Conservation (phyloP, 73 alveolate genomes). For the Breviolum minutum region DNA sequence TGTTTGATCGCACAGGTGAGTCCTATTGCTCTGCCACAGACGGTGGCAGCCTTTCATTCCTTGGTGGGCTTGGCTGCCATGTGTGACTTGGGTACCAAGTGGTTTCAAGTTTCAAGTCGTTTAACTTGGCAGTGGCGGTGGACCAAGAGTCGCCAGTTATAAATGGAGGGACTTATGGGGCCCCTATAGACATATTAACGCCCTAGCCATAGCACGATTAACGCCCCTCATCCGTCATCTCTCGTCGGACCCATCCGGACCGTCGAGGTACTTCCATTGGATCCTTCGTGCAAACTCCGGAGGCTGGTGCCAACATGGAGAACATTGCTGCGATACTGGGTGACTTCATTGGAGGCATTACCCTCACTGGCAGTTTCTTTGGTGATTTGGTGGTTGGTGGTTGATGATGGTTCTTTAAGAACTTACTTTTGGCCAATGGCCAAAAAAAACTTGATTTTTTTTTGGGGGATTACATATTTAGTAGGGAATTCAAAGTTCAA, state of each 20-base stretch:
- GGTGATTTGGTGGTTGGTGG: too few relatives aligned
- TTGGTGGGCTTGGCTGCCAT: constrained; percentile 96
- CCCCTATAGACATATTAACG: too few relatives aligned
- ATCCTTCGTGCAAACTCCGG: constrained; percentile 80
- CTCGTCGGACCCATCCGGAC: too few relatives aligned
- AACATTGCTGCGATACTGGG: constrained; percentile 96
- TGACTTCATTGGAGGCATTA: constrained; percentile 96
- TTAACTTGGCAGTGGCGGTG: background rate
- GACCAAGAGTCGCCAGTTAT: background rate
- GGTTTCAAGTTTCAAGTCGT: background rate
- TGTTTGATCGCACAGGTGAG: constrained; percentile 13
- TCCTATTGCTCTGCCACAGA: constrained; percentile 96
- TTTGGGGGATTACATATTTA: too few relatives aligned
- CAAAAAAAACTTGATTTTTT: too few relatives aligned
- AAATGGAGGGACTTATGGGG: too few relatives aligned
- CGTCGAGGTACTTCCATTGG: constrained; percentile 89
- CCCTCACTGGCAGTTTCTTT: constrained; percentile 95
- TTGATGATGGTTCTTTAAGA: too few relatives aligned
- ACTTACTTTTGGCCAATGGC: too few relatives aligned
- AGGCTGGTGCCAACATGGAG: constrained; percentile 91
- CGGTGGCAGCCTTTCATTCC: constrained; percentile 96
- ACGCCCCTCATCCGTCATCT: too few relatives aligned
- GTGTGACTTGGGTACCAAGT: background rate
- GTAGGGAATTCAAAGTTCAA: too few relatives aligned
- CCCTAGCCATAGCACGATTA: too few relatives aligned